Evolutionary conservation across 345 rosid genomes (phyloP), one percentile per base, ranked within the genome.

Genomic region (Barbarea vulgaris): DNA sequence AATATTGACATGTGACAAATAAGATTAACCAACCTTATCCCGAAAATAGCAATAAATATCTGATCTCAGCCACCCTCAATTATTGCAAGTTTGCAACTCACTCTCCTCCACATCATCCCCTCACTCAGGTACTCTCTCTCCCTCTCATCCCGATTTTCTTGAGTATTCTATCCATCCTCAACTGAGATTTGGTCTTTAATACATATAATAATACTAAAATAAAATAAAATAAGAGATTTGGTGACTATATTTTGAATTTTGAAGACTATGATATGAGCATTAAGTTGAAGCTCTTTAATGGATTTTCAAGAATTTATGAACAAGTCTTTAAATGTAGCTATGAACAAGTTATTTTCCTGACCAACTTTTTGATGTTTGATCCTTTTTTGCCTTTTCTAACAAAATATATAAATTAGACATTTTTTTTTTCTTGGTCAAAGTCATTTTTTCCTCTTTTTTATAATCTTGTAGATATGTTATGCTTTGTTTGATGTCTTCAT

Each of bases 1-100:
- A 24, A 69, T 57, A 68, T 52, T 57, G 54, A 15, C 65, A 57
- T 18, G 74, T 69, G 74, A 30, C 42, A 42, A 19, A 58, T 44
- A 44, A 57, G 4, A n/a, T 3, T 58, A 58, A 31, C 57, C 8
- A 58, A 58, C 66, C 44, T 70, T 70, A 70, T 58, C 74, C 7
- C n/a, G 1, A 24, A 58, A 58, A 31, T 21, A 46, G 4, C 57
- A 8, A 57, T 58, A 70, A 58, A 70, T 70, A 70, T 46, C 7
- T 4, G 21, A 44, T 22, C 44, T 46, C 22, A 42, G 12, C 46
- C 36, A 12, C 6, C 10, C 44, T 3, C 33, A 5, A 42, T 46
- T 28, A 17, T 54, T 10, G 13, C 39, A 13, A 24, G 18, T 70
- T 69, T 27, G 30, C 30, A 13, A 24, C 27, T 70, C 66, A 69